Base-by-base conservation (phyloP, 2,329 filamentous ascomycete genomes). In the Hypoxylon sp. region DNA sequence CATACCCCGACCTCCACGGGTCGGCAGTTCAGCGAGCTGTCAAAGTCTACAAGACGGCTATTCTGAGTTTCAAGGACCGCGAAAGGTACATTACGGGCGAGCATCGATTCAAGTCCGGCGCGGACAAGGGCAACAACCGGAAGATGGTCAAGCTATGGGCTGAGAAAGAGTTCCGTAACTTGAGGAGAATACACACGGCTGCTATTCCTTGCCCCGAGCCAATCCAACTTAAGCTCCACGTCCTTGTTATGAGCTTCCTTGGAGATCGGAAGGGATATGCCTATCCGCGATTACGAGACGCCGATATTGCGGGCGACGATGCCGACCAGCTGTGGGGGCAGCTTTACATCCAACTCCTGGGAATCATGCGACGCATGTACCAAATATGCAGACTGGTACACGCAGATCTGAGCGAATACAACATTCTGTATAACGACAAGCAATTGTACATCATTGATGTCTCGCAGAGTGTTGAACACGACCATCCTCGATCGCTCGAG, bases 141-240 rank as follows among this genome's bases (percentile, higher is more conserved):
- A 93, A 94, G 70, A 98, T 98, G 94, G 94, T 99, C 70, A 97
- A 97, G 79, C 84, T 97, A 22, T 99, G 95, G 95, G 96, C 96
- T 0, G 94, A 99, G 80, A 99, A 99, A 80, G 95, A 99, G 80
- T 97, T 96, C 81, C 88, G 95, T 43, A 99, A 99, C 79, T 79
- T 99, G 73, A 89, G 93, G 70, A 86, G 95, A 58, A 90, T 99
- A 65, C 83, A 96, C 77, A 82, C 87, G 5, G 91, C 94, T 6
- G 92, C 91, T 6, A 97, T 99, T 56, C 91, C 93, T 5, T 97
- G 91, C 70, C 95, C 95, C 0, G 92, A 97, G 75, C 94, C 95
- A 2, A 83, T 98, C 63, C 89, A 90, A 71, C 87, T 99, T 51
- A 93, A 94, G 73, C 85, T 94, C n/a, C 94, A 99, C 74, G 94